phyloP scores from a whole-genome alignment of 2,329 filamentous ascomycete species.

The Dichotomopilus funicola region DNA sequence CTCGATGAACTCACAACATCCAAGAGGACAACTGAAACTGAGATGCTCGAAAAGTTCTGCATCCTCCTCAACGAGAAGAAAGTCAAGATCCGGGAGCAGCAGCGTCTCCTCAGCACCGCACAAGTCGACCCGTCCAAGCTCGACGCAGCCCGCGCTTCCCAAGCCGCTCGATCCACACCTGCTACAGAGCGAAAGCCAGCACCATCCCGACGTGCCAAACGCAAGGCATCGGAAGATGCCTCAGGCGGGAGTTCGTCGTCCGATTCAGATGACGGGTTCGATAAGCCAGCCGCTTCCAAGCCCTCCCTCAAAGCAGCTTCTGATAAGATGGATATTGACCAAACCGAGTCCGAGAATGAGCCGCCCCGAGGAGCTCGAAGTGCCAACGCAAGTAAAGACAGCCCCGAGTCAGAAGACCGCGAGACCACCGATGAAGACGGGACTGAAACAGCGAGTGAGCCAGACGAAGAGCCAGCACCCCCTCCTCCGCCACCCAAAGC shows the following conservation, averaged over 20 bases:
- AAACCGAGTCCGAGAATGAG: slow-evolving; percentile 4
- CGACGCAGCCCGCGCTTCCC: slow-evolving; percentile 6
- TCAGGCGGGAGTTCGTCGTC: slow-evolving; percentile 30
- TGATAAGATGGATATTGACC: slow-evolving; percentile 43
- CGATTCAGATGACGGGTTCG: slow-evolving; percentile 41
- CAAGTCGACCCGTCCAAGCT: slow-evolving; percentile 12
- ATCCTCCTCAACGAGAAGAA: slow-evolving; percentile 73
- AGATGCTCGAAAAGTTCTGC: slow-evolving; percentile 62
- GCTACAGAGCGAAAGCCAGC: slow-evolving; percentile 18
- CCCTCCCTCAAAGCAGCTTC: slow-evolving; percentile 38
- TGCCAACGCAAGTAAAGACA: slow-evolving; percentile 17
- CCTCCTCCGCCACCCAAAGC: slow-evolving; percentile 4
- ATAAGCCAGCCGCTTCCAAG: slow-evolving; percentile 28
- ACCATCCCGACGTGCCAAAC: slow-evolving; percentile 41
- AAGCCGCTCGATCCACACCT: slow-evolving; percentile 13
- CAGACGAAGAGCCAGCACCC: slow-evolving; percentile 30
- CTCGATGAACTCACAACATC: slow-evolving; percentile 59
- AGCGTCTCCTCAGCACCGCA: slow-evolving; percentile 44
- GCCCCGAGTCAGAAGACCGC: slow-evolving; percentile 31
- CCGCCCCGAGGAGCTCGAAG: neutral
- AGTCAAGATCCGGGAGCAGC: slow-evolving; percentile 68
- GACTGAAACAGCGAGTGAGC: slow-evolving; percentile 39
- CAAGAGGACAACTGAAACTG: slow-evolving; percentile 61
- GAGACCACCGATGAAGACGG: slow-evolving; percentile 36
- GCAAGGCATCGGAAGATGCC: slow-evolving; percentile 39